A percentile compares a stretch with the other conserved stretches of the same genome.
phyloP scores from a whole-genome alignment of 345 rosid genomes.

The Psidium guajava region DNA sequence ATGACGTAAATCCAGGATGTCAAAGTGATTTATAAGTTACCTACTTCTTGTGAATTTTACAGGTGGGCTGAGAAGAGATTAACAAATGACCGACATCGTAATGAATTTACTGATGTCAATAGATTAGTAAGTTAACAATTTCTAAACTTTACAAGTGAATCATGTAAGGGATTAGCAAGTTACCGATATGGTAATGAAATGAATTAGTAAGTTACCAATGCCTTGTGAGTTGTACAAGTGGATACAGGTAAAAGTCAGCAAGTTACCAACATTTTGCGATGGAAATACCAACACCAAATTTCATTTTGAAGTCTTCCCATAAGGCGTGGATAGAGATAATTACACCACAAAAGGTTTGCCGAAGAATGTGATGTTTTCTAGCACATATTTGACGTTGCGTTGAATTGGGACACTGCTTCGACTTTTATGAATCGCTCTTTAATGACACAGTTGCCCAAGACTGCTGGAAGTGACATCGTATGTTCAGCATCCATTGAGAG shows the following conservation, averaged over 20 bases:
- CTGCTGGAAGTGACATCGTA: background rate
- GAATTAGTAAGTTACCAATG: no score
- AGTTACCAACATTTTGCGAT: background rate
- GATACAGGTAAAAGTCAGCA: background rate
- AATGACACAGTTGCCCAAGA: background rate
- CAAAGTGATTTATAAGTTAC: background rate
- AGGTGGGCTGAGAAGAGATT: background rate
- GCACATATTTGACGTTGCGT: background rate
- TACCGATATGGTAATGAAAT: no score
- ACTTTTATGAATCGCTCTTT: background rate
- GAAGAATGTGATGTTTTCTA: background rate
- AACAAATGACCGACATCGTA: background rate
- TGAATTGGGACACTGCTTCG: background rate
- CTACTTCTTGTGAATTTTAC: no score
- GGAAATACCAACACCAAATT: background rate
- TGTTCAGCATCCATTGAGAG: background rate
- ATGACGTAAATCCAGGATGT: no score
- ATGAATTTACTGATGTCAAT: background rate
- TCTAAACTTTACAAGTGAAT: no score
- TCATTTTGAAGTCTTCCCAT: background rate
- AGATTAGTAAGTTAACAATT: no score
- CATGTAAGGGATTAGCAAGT: no score
- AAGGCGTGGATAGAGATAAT: background rate
- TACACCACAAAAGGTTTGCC: background rate
- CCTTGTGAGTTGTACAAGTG: background rate